Evolutionary conservation across 2,329 filamentous ascomycete species (phyloP).

Genomic region (Ceratocystis huliohia): DNA sequence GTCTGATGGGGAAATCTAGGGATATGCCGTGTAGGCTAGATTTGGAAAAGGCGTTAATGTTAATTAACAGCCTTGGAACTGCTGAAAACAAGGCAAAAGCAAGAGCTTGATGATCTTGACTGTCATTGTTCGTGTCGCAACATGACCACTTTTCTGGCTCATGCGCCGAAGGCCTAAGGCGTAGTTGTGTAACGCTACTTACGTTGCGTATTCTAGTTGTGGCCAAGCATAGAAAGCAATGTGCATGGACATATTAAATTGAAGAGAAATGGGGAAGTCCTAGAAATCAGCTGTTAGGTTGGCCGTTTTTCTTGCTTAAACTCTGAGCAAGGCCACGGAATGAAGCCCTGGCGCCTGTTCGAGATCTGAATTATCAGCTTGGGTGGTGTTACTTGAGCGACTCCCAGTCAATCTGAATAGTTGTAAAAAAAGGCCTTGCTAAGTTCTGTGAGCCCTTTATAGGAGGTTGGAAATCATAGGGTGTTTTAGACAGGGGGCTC

Average conservation of each 20-base stretch:
- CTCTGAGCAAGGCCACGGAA: background rate
- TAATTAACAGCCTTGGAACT: too few relatives aligned
- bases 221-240: background rate
- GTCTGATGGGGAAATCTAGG: background rate
- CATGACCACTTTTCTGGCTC: background rate
- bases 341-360: background rate
- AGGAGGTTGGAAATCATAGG: too few relatives aligned
- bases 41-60: too few relatives aligned
- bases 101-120: background rate
- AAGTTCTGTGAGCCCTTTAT: too few relatives aligned
- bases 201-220: background rate
- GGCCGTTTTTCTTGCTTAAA: background rate
- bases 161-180: background rate
- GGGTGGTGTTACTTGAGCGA: too few relatives aligned
- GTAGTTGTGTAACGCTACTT: too few relatives aligned
- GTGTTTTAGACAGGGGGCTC: too few relatives aligned
- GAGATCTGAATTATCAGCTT: background rate
- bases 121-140: background rate
- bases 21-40: too few relatives aligned
- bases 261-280: background rate
- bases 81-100: too few relatives aligned
- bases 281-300: background rate
- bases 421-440: too few relatives aligned
- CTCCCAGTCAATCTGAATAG: too few relatives aligned
- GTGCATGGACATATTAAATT: background rate